These are phyloP conservation scores for Turnera subulata DNA, from an alignment of 345 rosid genomes.

Conservation along the genomic window DNA sequence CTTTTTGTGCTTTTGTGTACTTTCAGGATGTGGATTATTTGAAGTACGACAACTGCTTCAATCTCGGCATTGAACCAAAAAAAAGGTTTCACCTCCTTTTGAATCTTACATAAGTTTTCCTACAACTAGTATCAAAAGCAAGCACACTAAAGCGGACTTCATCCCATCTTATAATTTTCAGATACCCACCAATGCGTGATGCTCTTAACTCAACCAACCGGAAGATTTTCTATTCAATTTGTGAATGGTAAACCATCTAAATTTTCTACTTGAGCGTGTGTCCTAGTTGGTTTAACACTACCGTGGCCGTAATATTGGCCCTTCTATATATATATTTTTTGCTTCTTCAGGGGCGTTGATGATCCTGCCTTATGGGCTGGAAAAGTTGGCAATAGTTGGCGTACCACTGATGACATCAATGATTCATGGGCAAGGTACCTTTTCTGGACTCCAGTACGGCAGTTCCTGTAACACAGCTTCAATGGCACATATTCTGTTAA, in stretches of 20 bases:
- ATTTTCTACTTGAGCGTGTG: background rate
- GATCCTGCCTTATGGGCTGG: slow-evolving; percentile 96
- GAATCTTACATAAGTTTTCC: slow-evolving; percentile 8
- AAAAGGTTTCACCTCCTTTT: slow-evolving; percentile 47
- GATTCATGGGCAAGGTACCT: slow-evolving; percentile 90
- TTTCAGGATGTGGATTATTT: slow-evolving; percentile 85
- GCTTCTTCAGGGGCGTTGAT: slow-evolving; percentile 69
- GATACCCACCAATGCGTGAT: slow-evolving; percentile 95
- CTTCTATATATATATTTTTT: background rate
- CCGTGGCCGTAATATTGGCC: slow-evolving; percentile 5
- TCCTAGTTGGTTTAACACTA: background rate
- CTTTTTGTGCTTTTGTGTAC: no score
- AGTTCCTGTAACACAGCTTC: no score
- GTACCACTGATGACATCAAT: slow-evolving; percentile 86
- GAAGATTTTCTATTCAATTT: slow-evolving; percentile 73
- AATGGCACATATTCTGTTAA: no score
- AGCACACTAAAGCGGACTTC: slow-evolving; percentile 10
- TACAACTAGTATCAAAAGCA: background rate
- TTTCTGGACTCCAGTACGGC: slow-evolving; percentile 16
- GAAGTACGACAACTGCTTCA: slow-evolving; percentile 95
- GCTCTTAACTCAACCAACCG: slow-evolving; percentile 75
- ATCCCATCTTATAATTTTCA: slow-evolving; percentile 23
- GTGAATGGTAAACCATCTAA: slow-evolving; percentile 68
- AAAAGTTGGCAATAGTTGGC: slow-evolving; percentile 97
- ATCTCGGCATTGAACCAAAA: slow-evolving; percentile 71